These are phyloP conservation scores for Paxillus rubicundulus DNA, from an alignment of 768 basidiomycete species.

Conservation along the genomic window DNA sequence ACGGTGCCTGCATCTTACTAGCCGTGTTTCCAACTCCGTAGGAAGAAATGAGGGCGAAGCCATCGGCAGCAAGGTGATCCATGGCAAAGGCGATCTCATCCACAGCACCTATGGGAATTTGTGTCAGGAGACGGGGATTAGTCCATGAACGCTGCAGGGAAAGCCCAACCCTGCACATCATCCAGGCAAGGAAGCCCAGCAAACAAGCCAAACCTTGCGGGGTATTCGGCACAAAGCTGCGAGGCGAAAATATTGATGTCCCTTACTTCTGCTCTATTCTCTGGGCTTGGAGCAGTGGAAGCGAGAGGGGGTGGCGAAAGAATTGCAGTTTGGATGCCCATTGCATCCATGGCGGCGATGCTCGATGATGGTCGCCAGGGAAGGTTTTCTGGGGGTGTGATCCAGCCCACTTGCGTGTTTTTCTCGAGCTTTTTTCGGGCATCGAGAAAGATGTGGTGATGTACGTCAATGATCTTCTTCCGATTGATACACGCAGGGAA, in stretches of 20 bases:
- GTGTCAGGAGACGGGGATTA: constrained; percentile 6
- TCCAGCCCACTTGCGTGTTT: constrained; percentile 55
- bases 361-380: constrained; percentile 64
- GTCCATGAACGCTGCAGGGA: neutral
- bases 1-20: constrained; percentile 38
- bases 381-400: constrained; percentile 58
- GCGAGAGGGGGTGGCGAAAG: constrained; percentile 64
- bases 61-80: constrained; percentile 60
- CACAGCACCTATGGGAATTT: constrained; percentile 45
- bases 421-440: constrained; percentile 46
- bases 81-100: constrained; percentile 59
- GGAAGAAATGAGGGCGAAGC: constrained; percentile 64
- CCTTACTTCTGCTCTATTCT: constrained; percentile 43
- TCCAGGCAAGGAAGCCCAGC: constrained; percentile 60
- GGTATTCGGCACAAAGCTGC: constrained; percentile 46
- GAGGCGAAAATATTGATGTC: constrained; percentile 47
- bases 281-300: constrained; percentile 35
- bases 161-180: constrained; percentile 53
- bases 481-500: neutral
- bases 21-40: constrained; percentile 56
- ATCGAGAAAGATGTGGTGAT: constrained; percentile 71
- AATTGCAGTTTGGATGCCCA: constrained; percentile 57
- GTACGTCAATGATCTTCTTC: constrained; percentile 53
- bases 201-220: constrained; percentile 66
- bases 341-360: constrained; percentile 59